Evolutionary conservation across 1,139 yeast genomes (phyloP), one percentile per base, ranked within the genome.

Genomic region (Geotrichum reessii): DNA sequence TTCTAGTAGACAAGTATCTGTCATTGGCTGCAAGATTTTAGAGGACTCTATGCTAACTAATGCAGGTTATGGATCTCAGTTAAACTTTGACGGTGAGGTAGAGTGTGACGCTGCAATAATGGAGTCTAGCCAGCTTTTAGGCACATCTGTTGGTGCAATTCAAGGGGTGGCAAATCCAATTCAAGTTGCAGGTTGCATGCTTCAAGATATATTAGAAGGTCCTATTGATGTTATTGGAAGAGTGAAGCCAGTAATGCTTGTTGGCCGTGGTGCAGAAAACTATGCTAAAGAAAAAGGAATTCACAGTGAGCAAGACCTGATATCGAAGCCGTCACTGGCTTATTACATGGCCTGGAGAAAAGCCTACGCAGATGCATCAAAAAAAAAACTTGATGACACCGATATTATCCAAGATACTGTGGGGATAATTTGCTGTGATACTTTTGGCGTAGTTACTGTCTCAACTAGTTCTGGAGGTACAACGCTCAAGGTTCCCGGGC

Each of bases 41-140:
- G 87, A 83, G 64, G 68, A 69, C 31, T 74, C 79, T 2, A 66
- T 72, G 8, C 65, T 78, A 57, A 81, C 86, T 14, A 83, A 83
- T 65, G 80, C 86, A 2, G 88, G 87, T 0, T 70, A 66, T 55
- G 87, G 87, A 0, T 78, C 86, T 1, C 79, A 82, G 19, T 69
- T 82, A 57, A 79, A 80, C 61, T 59, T 71, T 11, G 60, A 67
- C 1, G 86, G 86, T 0, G 59, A 69, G 3, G 83, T 82, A 0
- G 82, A 79, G 61, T 81, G 85, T 63, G 88, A 83, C 67, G 80
- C 82, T 1, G 64, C 71, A 0, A 60, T 76, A 12, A 66, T 73
- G 63, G 62, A 64, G 46, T 63, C 63, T 4, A 37, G 37, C 24
- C 27, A 22, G 61, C 62, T 44, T 47, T 64, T 59, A 1, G 63